Conservation (phyloP, 2,329 filamentous ascomycete species). For the Colletotrichum tropicicola region DNA sequence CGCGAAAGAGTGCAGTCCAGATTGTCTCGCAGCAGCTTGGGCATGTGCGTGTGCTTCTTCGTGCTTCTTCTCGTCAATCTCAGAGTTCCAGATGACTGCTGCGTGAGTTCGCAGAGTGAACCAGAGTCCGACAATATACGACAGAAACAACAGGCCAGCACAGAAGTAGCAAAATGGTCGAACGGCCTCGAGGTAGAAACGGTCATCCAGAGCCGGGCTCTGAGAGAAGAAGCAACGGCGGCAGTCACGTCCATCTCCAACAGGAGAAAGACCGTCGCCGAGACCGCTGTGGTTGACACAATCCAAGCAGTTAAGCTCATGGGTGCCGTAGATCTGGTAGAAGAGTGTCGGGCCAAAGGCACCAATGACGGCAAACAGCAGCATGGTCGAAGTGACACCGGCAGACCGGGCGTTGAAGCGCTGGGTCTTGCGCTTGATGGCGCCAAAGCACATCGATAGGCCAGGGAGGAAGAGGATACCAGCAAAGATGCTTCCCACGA, state of each 20-base stretch:
- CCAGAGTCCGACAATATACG: slow-evolving; percentile 92
- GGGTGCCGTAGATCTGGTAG: slow-evolving; percentile 98
- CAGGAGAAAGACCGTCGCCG: slow-evolving; percentile 35
- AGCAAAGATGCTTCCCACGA: slow-evolving; percentile 97
- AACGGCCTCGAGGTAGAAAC: slow-evolving; percentile 90
- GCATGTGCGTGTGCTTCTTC: slow-evolving; percentile 55
- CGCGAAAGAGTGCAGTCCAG: slow-evolving; percentile 47
- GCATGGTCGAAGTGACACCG: slow-evolving; percentile 96
- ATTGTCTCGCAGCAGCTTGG: slow-evolving; percentile 41
- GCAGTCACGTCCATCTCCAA: slow-evolving; percentile 73
- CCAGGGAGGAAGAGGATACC: slow-evolving; percentile 95
- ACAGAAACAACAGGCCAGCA: slow-evolving; percentile 85
- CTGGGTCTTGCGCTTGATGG: slow-evolving; percentile 97
- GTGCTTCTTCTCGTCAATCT: slow-evolving; percentile 79
- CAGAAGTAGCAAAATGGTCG: slow-evolving; percentile 93
- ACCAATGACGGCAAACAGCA: slow-evolving; percentile 94
- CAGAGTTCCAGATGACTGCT: slow-evolving; percentile 94
- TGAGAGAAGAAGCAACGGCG: slow-evolving; percentile 95
- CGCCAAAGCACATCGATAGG: slow-evolving; percentile 98
- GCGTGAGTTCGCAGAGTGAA: slow-evolving; percentile 97
- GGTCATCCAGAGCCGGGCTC: slow-evolving; percentile 81
- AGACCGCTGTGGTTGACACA: slow-evolving; percentile 59
- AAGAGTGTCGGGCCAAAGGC: slow-evolving; percentile 96
- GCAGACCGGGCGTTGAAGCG: slow-evolving; percentile 97
- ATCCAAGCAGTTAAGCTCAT: slow-evolving; percentile 87